These are phyloP conservation scores for Crithidia bombi DNA, from an alignment of 208 protist species.

Conservation along the genomic window DNA sequence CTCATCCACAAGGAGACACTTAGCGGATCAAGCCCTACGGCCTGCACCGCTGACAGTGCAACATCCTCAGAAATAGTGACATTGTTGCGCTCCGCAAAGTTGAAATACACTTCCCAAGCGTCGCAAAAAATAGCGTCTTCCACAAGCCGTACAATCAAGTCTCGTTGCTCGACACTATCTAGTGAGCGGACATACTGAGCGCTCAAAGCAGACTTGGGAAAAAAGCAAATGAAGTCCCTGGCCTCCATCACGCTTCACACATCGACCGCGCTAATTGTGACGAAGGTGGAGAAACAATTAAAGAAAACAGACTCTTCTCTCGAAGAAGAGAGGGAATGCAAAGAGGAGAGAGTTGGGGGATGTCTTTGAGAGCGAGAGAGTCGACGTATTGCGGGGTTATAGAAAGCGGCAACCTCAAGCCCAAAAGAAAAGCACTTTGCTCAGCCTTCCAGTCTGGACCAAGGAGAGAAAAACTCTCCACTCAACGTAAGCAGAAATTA, in stretches of 20 bases:
- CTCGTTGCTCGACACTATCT: conserved; percentile 49
- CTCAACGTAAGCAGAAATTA: too few relatives aligned
- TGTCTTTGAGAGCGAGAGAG: too few relatives aligned
- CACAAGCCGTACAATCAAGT: conserved; percentile 59
- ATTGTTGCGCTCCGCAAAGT: conserved; percentile 50
- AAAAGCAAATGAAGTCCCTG: conserved; percentile 26
- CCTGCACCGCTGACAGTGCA: conserved; percentile 63
- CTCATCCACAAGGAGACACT: conserved; percentile 77
- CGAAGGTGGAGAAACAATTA: background rate
- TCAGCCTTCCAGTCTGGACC: too few relatives aligned
- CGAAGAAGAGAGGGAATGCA: too few relatives aligned
- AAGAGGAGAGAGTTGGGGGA: too few relatives aligned
- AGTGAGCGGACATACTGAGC: conserved; percentile 54
- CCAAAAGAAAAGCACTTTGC: too few relatives aligned
- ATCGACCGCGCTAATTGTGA: background rate
- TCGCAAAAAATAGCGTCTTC: conserved; percentile 76
- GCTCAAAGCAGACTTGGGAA: conserved; percentile 49
- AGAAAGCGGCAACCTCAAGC: too few relatives aligned
- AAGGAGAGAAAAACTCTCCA: too few relatives aligned
- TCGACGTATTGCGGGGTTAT: too few relatives aligned
- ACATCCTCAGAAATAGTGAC: conserved; percentile 63
- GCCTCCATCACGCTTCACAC: conserved; percentile 9
- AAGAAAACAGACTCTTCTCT: too few relatives aligned
- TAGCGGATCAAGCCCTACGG: conserved; percentile 74
- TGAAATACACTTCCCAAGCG: conserved; percentile 83